Evolutionary conservation across 208 protist genomes (phyloP), one percentile per base, ranked within the genome.

Genomic region (Angomonas ambiguus): DNA sequence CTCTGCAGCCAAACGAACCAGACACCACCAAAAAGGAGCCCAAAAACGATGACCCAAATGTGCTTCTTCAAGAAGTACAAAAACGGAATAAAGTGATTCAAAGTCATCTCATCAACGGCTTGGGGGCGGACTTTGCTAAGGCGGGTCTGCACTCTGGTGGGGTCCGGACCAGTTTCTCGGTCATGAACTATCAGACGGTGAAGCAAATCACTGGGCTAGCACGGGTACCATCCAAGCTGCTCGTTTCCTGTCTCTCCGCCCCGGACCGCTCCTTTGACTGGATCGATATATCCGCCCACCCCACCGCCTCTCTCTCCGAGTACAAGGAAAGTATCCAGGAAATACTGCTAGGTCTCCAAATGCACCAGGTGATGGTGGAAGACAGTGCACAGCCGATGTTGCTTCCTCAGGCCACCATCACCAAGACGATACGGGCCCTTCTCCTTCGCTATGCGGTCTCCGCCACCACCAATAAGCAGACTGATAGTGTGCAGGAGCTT

Each of bases 281-380:
- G 83, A 69, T 88, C 4, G 87, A 93, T 68, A 84, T 93, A 68
- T 76, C 76, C 24, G 70, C 80, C 34, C 80, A 88, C 71, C 82
- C 87, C 0, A 87, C 80, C 13, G 76, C 81, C 11, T 77, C 80
- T 18, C 69, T 90, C 27, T 69, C 69, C 1, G 81, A 85, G 77
- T 93, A 87, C 70, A 72, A 76, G 31, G 75, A 74, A 42, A 69
- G 72, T 5, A 61, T 93, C 10, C 73, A 75, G 60, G 69, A 80
- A 67, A 69, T 88, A 22, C 67, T 93, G 51, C 31, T 74, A 2
- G 75, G 71, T 11, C 72, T 90, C 18, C 79, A 79, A 32, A 77
- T 83, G 53, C 74, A 87, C 59, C 78, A 73, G 27, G 77, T 72
- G 11, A 67, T 84, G 55, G 74, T 90, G 22, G 75, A 84, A 41